phyloP scores from a whole-genome alignment of 768 basidiomycete species.

The Fistulinella prunicolor region DNA sequence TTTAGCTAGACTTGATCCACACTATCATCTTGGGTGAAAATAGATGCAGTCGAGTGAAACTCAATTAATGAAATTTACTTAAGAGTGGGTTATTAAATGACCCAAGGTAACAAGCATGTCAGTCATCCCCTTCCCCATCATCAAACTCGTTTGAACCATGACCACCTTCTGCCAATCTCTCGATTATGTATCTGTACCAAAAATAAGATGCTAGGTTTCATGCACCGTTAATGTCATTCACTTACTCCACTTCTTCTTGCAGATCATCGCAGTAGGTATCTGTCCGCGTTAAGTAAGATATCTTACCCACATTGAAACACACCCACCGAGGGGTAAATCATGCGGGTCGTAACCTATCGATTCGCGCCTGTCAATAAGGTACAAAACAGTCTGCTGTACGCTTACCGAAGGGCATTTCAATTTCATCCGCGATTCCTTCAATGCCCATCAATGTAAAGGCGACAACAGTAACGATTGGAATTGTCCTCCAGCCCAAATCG shows the following conservation, averaged over 20 bases:
- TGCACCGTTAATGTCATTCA: conserved; percentile 12
- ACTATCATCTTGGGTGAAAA: neutral
- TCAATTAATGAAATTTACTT: neutral
- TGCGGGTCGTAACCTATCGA: conserved; percentile 53
- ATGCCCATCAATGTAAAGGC: conserved; percentile 93
- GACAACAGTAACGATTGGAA: conserved; percentile 83
- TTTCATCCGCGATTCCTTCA: conserved; percentile 92
- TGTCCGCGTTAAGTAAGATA: conserved; percentile 21
- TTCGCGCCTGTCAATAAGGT: conserved; percentile 1
- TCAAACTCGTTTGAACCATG: conserved; percentile 70
- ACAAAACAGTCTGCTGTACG: neutral
- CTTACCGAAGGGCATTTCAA: conserved; percentile 92
- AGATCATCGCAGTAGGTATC: conserved; percentile 86
- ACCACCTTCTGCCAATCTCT: conserved; percentile 70
- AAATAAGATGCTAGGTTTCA: conserved; percentile 7
- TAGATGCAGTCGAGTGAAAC: neutral
- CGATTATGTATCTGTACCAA: conserved; percentile 58
- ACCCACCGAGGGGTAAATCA: conserved; percentile 73
- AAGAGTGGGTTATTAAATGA: neutral
- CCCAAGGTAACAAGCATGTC: conserved; percentile 16
- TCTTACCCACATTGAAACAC: neutral
- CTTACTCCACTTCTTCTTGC: conserved; percentile 80
- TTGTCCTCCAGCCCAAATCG: conserved; percentile 78
- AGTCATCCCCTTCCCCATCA: conserved; percentile 82
- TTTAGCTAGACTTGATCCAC: conserved; percentile 55